Percentiles rank a stretch among this genome's conserved stretches.
These are phyloP conservation scores for Notholithocarpus densiflorus DNA, from an alignment of 306 rosid species.

Conservation along the genomic window DNA sequence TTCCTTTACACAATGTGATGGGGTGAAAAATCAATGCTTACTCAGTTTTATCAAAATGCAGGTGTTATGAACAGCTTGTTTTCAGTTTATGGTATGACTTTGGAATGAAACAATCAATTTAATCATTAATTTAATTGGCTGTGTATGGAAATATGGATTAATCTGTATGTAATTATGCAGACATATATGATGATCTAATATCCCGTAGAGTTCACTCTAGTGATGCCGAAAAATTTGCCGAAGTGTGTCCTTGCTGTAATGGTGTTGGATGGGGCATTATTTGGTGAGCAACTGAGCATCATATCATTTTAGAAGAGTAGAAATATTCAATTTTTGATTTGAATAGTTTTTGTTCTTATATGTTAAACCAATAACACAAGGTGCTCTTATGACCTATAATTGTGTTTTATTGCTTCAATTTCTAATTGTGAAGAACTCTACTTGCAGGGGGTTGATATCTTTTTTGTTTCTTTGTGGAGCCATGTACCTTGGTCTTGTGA, in stretches of 20 bases:
- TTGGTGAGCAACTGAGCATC: conserved; percentile 40
- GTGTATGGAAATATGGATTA: not conserved
- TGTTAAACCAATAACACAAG: not conserved
- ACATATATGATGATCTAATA: conserved; percentile 64
- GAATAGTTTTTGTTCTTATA: not conserved
- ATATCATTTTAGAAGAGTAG: not conserved
- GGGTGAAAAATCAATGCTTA: not conserved
- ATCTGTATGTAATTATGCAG: conserved; percentile 31
- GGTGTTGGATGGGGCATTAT: conserved; percentile 76
- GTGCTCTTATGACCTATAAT: not conserved
- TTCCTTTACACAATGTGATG: not conserved
- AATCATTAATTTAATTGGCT: not conserved
- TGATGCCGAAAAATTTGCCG: conserved; percentile 69
- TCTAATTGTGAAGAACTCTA: conserved; percentile 2
- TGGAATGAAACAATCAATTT: conserved; percentile 2
- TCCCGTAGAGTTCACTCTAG: conserved; percentile 68
- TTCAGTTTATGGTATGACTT: conserved; percentile 56
- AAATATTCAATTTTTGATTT: not conserved
- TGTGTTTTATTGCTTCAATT: not conserved
- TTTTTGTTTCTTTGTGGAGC: conserved; percentile 53
- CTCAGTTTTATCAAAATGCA: conserved; percentile 24
- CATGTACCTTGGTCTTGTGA: conserved; percentile 59
- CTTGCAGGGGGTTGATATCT: conserved; percentile 59
- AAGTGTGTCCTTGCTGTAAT: conserved; percentile 68
- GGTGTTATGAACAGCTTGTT: conserved; percentile 77